phyloP scores from a whole-genome alignment of 2,329 filamentous ascomycete genomes.

The Fusarium virguliforme region DNA sequence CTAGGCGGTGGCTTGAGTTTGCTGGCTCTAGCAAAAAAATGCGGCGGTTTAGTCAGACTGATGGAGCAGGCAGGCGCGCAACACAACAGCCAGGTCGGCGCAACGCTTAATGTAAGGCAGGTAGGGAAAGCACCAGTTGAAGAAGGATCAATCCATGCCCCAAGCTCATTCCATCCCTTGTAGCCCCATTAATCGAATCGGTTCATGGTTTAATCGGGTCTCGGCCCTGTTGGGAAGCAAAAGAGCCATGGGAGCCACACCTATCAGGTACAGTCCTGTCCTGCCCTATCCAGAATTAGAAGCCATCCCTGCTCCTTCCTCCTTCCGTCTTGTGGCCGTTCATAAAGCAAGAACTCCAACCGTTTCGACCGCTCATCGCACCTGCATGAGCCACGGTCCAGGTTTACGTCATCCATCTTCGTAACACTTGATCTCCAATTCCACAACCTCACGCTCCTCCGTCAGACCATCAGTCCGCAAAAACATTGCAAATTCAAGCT shows the following conservation, averaged over 20 bases:
- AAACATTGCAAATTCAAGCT: slow-evolving; percentile 11
- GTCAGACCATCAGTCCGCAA: background rate
- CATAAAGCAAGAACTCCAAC: background rate
- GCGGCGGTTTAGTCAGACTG: slow-evolving; percentile 15
- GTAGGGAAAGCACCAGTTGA: background rate
- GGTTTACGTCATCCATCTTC: slow-evolving; percentile 9
- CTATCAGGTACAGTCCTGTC: slow-evolving; percentile 14
- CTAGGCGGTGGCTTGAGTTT: background rate
- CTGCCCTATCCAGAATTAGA: slow-evolving; percentile 34
- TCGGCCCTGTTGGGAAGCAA: slow-evolving; percentile 10
- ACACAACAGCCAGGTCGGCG: background rate
- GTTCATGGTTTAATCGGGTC: slow-evolving; percentile 2
- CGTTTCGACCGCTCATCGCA: background rate
- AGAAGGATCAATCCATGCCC: slow-evolving; percentile 8
- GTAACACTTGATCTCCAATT: background rate
- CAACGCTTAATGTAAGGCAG: slow-evolving; percentile 5
- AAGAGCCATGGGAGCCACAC: background rate
- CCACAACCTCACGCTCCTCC: background rate
- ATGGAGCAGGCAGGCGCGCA: background rate
- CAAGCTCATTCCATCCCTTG: background rate
- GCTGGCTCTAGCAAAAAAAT: background rate
- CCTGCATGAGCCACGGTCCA: background rate
- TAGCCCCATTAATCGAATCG: slow-evolving; percentile 14
- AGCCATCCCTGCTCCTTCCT: slow-evolving; percentile 1
- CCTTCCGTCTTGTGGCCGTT: slow-evolving; percentile 2